Evolutionary conservation across 345 rosid species (phyloP).

Genomic region (Eucalyptus pauciflora): DNA sequence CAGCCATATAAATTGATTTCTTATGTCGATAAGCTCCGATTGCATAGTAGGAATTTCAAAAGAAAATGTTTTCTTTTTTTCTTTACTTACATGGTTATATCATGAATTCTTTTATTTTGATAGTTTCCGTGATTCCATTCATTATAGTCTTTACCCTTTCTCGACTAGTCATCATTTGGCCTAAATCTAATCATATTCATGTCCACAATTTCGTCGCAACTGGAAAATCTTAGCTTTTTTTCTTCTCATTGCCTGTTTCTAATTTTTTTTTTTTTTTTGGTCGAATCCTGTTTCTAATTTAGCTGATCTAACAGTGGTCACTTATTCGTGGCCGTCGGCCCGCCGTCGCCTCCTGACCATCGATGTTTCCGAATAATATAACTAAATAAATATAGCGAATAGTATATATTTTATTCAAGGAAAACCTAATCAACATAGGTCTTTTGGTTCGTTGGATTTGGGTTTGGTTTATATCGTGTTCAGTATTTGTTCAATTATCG

Average conservation of each 20-base stretch:
- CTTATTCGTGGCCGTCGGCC: background rate
- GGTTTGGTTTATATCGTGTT: background rate
- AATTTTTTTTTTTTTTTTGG: no score
- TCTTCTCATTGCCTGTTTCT: background rate
- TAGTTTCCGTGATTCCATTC: no score
- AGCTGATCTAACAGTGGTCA: background rate
- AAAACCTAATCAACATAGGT: background rate
- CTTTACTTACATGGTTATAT: no score
- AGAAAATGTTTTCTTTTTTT: no score
- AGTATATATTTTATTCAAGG: background rate
- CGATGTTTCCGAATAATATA: background rate
- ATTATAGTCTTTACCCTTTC: background rate
- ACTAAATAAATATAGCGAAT: background rate
- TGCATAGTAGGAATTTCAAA: no score
- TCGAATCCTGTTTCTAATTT: background rate
- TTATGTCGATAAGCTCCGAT: no score
- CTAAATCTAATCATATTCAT: background rate
- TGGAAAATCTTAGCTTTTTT: background rate
- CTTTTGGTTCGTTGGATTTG: background rate
- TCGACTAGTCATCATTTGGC: background rate
- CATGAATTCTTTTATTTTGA: no score
- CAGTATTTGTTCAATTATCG: background rate
- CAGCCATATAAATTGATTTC: no score
- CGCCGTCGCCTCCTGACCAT: background rate
- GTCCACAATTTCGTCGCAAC: background rate